Conservation (phyloP, 2,329 filamentous ascomycete species). For the Dothistroma pini region DNA sequence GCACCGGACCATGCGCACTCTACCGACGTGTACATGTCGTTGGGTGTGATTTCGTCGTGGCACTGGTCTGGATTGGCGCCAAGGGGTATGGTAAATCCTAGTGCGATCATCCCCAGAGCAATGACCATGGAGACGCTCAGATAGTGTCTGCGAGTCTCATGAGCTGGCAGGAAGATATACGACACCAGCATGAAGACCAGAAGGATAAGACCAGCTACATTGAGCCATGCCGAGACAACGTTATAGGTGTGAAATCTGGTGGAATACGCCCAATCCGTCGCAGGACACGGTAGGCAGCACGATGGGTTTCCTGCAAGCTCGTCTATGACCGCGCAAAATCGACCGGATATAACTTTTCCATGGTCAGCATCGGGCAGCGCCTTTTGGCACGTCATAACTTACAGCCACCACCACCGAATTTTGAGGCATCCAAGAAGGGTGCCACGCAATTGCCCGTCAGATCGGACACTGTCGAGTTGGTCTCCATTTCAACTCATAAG, state of each 20-base stretch:
- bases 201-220: slow-evolving; percentile 67
- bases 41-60: slow-evolving; percentile 83
- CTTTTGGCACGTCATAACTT: slow-evolving; percentile 38
- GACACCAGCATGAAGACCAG: slow-evolving; percentile 74
- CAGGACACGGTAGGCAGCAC: slow-evolving; percentile 89
- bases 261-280: slow-evolving; percentile 70
- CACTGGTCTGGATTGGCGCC: slow-evolving; percentile 76
- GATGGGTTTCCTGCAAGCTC: slow-evolving; percentile 47
- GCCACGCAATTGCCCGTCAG: slow-evolving; percentile 57
- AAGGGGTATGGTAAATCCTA: slow-evolving; percentile 88
- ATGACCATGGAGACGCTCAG: slow-evolving; percentile 81
- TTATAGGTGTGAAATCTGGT: slow-evolving; percentile 57
- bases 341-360: slow-evolving; percentile 49
- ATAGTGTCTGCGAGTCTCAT: slow-evolving; percentile 90
- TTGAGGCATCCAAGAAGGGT: slow-evolving; percentile 64
- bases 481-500: slow-evolving; percentile 26
- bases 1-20: slow-evolving; percentile 86
- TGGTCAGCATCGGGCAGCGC: slow-evolving; percentile 32
- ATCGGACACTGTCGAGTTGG: slow-evolving; percentile 21
- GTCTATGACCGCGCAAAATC: slow-evolving; percentile 54
- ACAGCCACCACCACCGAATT: slow-evolving; percentile 67
- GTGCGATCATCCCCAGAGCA: slow-evolving; percentile 75
- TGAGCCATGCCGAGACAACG: slow-evolving; percentile 73
- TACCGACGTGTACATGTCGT: slow-evolving; percentile 79
- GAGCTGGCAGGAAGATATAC: slow-evolving; percentile 74